Base-by-base conservation (phyloP, 1,139 yeast genomes). In the Taiozyma sp. region DNA sequence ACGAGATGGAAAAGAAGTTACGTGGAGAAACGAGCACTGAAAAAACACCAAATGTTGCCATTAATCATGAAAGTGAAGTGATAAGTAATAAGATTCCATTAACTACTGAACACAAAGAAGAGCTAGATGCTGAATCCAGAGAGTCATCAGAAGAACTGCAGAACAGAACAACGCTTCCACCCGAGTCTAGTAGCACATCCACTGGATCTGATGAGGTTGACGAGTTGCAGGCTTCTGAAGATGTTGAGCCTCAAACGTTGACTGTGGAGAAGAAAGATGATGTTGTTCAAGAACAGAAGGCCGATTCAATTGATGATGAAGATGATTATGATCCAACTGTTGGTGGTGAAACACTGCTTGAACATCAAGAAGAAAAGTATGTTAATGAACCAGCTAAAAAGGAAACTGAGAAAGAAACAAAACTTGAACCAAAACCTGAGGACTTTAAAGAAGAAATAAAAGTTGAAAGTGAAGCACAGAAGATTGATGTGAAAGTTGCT, bases 21-120 rank as follows among this genome's bases (percentile, higher is more conserved):
- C n/a, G 56, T 51, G 39, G 34, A 22, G 43, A 42, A 30, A 28
- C 19, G 5, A 24, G 24, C 32, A 40, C 24, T 10, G 28, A 42
- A 28, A 14, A 29, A 4, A 29, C 24, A 4, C 32, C 32, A n/a
- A 22, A 16, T 16, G n/a, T 22, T 16, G 30, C 41, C 28, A 22
- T 14, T 34, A 40, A 10, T 6, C 6, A 41, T 10, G 50, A 45
- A 39, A 48, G 34, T 24, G 51, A 47, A 22, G 42, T 11, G 3
- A 44, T 56, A 22, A 49, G 55, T 8, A 56, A 51, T 4, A 51
- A 53, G 43, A 39, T 50, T n/a, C 58, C 59, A 21, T 45, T 55
- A 22, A 52, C 56, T 5, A 42, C 42, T 7, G 61, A 58, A 41
- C 56, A 54, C 41, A 56, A 57, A 42, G 58, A 56, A 42, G 58